Conservation (phyloP, 2,329 filamentous ascomycete species). For the Diaporthe sp. region DNA sequence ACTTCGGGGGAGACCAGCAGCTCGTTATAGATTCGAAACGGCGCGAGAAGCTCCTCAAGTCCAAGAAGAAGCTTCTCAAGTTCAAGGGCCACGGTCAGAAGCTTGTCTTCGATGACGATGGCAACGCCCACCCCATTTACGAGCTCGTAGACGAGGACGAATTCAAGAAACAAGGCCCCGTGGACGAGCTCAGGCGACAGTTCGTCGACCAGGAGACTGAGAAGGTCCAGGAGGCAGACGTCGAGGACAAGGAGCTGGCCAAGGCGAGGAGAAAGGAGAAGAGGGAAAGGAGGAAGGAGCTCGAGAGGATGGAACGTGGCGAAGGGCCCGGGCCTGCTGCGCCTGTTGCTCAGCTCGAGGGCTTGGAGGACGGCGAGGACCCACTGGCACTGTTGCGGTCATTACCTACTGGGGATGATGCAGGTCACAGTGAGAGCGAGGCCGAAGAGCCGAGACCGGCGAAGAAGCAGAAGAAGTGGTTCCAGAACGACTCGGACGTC, state of each 20-base stretch:
- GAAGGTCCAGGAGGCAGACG: conserved; percentile 80
- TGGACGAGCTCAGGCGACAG: conserved; percentile 79
- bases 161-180: conserved; percentile 81
- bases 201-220: conserved; percentile 84
- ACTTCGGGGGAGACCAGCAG: conserved; percentile 77
- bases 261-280: conserved; percentile 85
- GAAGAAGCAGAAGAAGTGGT: conserved; percentile 82
- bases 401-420: conserved; percentile 58
- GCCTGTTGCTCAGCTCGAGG: conserved; percentile 49
- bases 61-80: conserved; percentile 94
- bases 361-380: conserved; percentile 59
- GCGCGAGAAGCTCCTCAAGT: conserved; percentile 92
- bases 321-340: conserved; percentile 50
- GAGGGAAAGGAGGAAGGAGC: conserved; percentile 78
- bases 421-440: conserved; percentile 47
- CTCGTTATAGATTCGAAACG: conserved; percentile 94
- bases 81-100: conserved; percentile 90
- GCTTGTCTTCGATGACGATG: conserved; percentile 93
- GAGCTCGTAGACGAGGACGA: conserved; percentile 88
- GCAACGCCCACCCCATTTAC: conserved; percentile 86
- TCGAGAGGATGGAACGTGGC: conserved; percentile 68
- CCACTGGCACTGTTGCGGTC: conserved; percentile 71
- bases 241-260: conserved; percentile 84
- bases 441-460: conserved; percentile 65
- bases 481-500: conserved; percentile 74